These are phyloP conservation scores for Smallanthus sonchifolius DNA, from an alignment of 129 eudicot genomes.

Conservation along the genomic window DNA sequence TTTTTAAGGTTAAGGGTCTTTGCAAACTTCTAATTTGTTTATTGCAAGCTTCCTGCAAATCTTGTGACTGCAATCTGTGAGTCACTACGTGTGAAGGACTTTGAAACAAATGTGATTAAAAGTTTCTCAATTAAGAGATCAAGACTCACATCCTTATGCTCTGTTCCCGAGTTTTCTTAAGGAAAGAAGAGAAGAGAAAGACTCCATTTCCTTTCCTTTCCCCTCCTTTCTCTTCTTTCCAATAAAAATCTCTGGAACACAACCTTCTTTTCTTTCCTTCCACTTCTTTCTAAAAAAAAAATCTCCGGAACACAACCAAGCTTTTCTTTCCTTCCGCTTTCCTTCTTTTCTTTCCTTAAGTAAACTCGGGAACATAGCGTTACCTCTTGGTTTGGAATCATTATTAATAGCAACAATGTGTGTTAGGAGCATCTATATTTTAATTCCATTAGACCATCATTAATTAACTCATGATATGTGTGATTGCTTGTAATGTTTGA, in stretches of 20 bases:
- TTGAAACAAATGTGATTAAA: slow-evolving; percentile 43
- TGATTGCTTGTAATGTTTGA: not conserved
- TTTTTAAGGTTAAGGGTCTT: slow-evolving; percentile 69
- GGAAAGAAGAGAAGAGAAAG: too few species aligned
- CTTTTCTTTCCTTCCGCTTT: too few species aligned
- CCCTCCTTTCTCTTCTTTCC: too few species aligned
- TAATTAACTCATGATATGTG: not conserved
- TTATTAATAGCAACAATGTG: slow-evolving; percentile 65
- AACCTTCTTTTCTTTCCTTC: too few species aligned
- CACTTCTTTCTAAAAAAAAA: too few species aligned
- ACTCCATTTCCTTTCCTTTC: too few species aligned
- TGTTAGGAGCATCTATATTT: not conserved
- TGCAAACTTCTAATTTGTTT: slow-evolving; percentile 66
- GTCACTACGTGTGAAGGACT: slow-evolving; percentile 40
- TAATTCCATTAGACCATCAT: not conserved
- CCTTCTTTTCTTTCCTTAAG: too few species aligned
- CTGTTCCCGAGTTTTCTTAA: too few species aligned
- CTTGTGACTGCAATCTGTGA: slow-evolving; percentile 59
- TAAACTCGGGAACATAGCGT: too few species aligned
- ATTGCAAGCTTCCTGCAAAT: slow-evolving; percentile 66
- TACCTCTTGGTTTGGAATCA: slow-evolving; percentile 56
- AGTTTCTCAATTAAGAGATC: slow-evolving; percentile 63
- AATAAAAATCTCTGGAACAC: too few species aligned
- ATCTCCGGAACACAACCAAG: too few species aligned
- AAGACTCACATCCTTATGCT: slow-evolving; percentile 42